phyloP scores from a whole-genome alignment of 106 monocot species.

The Acorus calamus region DNA sequence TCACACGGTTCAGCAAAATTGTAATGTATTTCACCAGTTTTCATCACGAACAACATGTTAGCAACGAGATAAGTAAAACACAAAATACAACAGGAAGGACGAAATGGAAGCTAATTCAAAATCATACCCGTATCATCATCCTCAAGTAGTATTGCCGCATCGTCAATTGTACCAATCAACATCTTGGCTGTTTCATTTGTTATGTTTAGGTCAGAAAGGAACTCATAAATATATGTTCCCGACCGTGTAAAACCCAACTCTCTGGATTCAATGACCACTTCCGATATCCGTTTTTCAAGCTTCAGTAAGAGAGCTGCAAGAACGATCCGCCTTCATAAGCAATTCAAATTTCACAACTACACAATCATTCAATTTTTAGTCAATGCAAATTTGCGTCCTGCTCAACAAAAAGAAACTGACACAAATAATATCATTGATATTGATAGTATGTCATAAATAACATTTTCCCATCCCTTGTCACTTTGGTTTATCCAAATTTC shows the following conservation, averaged over 20 bases:
- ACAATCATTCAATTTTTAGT: too few relatives aligned
- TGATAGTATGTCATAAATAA: too few relatives aligned
- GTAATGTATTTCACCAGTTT: too few relatives aligned
- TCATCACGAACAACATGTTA: too few relatives aligned
- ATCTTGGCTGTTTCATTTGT: slow-evolving; percentile 72
- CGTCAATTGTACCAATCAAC: slow-evolving; percentile 85
- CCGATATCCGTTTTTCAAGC: slow-evolving; percentile 65
- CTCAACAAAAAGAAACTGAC: too few relatives aligned
- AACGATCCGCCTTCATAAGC: neutral
- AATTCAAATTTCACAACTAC: too few relatives aligned
- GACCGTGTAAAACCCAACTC: slow-evolving; percentile 80
- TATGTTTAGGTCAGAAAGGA: slow-evolving; percentile 83
- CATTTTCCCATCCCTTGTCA: too few relatives aligned
- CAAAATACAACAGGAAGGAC: neutral
- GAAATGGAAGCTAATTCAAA: neutral
- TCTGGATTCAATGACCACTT: slow-evolving; percentile 69
- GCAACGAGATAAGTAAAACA: neutral
- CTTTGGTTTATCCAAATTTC: too few relatives aligned
- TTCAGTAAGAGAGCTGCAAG: slow-evolving; percentile 76
- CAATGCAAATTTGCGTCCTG: too few relatives aligned
- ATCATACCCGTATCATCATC: slow-evolving; percentile 37
- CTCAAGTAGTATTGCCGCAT: slow-evolving; percentile 75
- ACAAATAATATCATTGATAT: too few relatives aligned
- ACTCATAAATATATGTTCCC: slow-evolving; percentile 82
- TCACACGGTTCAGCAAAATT: too few relatives aligned